These are phyloP conservation scores for Suhomyces sp. DNA, from an alignment of 805 yeast genomes.

Conservation along the genomic window DNA sequence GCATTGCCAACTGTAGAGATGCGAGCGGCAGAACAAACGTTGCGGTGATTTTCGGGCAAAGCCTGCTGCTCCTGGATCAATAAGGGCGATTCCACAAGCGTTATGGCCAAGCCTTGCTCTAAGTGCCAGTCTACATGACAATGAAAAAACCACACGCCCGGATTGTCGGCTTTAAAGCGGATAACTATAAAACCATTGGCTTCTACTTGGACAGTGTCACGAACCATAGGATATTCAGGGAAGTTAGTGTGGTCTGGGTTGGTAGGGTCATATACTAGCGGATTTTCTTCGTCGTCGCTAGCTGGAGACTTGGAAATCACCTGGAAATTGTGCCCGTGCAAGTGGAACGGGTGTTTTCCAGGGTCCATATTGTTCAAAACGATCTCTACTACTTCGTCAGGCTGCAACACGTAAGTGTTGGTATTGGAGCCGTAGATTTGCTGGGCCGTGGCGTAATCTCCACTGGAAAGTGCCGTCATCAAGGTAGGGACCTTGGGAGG, in stretches of 20 bases:
- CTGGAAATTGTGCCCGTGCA: slow-evolving; percentile 74
- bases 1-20: slow-evolving; percentile 63
- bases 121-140: slow-evolving; percentile 88
- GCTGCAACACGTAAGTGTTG: slow-evolving; percentile 57
- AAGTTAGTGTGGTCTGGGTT: slow-evolving; percentile 36
- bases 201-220: slow-evolving; percentile 72
- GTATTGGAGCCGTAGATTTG: slow-evolving; percentile 74
- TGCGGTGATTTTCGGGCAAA: slow-evolving; percentile 47
- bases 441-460: slow-evolving; percentile 47
- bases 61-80: slow-evolving; percentile 34
- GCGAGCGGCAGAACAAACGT: slow-evolving; percentile 47
- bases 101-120: slow-evolving; percentile 75
- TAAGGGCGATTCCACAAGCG: slow-evolving; percentile 68
- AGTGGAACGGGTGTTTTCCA: slow-evolving; percentile 76
- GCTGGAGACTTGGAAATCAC: slow-evolving; percentile 52
- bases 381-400: slow-evolving; percentile 67
- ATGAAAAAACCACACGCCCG: slow-evolving; percentile 94
- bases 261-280: slow-evolving; percentile 47
- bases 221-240: slow-evolving; percentile 58
- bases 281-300: slow-evolving; percentile 52
- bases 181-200: slow-evolving; percentile 66
- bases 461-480: slow-evolving; percentile 58
- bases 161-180: slow-evolving; percentile 79
- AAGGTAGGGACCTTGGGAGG: slow-evolving; percentile 72
- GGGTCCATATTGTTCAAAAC: slow-evolving; percentile 78